phyloP scores from a whole-genome alignment of 2,329 filamentous ascomycete genomes.

The Teratosphaeria viscida region DNA sequence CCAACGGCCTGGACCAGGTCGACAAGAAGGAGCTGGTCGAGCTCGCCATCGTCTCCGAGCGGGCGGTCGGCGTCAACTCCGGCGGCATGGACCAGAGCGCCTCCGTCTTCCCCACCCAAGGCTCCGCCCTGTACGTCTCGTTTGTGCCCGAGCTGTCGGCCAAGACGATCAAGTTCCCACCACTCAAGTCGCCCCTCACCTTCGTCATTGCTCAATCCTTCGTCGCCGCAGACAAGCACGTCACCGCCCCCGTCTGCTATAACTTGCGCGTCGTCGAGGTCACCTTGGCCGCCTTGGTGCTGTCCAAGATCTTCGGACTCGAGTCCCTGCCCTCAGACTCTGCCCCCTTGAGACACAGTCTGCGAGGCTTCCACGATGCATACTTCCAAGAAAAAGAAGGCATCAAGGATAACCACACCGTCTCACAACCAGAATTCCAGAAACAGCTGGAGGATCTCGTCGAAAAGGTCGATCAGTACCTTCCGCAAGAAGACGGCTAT shows the following conservation, averaged over 20 bases:
- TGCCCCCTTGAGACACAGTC: constrained; percentile 69
- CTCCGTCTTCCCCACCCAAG: constrained; percentile 82
- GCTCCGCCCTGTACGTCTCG: constrained; percentile 78
- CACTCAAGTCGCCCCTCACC: constrained; percentile 68
- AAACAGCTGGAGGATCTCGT: constrained; percentile 66
- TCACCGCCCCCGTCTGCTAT: constrained; percentile 87
- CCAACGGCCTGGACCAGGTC: constrained; percentile 66
- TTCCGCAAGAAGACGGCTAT: constrained; percentile 74
- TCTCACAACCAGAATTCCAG: constrained; percentile 33
- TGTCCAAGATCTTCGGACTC: constrained; percentile 49
- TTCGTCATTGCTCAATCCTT: constrained; percentile 95
- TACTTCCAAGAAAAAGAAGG: constrained; percentile 54
- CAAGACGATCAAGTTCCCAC: constrained; percentile 69
- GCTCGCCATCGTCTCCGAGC: constrained; percentile 86
- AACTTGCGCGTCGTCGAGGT: constrained; percentile 95
- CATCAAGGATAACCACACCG: constrained; percentile 39
- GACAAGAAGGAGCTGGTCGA: constrained; percentile 90
- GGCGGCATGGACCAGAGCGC: constrained; percentile 98
- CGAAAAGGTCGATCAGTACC: constrained; percentile 55
- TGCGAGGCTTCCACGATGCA: constrained; percentile 77
- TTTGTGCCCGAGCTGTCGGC: constrained; percentile 73
- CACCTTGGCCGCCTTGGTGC: constrained; percentile 66
- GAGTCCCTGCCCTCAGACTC: constrained; percentile 63
- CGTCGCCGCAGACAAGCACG: constrained; percentile 86
- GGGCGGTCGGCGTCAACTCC: constrained; percentile 89